Conservation (phyloP, 2,329 filamentous ascomycete species). For the Verticillium zaregamsianum region DNA sequence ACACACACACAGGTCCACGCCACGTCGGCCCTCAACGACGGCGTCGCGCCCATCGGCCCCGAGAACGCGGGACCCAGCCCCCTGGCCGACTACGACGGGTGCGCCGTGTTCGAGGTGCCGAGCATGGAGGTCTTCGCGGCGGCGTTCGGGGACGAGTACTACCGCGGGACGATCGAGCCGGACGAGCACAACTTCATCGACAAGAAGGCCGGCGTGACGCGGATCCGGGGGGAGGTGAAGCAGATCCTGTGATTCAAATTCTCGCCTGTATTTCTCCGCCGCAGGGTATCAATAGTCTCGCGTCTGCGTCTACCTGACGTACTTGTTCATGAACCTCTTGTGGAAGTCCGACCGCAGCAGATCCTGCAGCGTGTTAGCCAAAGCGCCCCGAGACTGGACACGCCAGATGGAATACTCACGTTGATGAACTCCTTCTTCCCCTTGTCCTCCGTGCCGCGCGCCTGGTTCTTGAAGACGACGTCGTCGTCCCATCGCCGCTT, state of each 20-base stretch:
- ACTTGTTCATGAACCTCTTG: constrained; percentile 87
- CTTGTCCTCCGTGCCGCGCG: constrained; percentile 87
- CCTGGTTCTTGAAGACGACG: constrained; percentile 99
- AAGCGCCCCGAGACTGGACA: neutral
- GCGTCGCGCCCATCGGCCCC: constrained; percentile 11
- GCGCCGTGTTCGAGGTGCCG: constrained; percentile 23
- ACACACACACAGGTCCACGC: constrained; percentile 17
- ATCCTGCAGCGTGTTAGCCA: constrained; percentile 50
- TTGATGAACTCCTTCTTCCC: constrained; percentile 96
- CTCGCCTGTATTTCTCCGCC: neutral
- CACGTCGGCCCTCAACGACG: constrained; percentile 18
- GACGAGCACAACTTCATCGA: constrained; percentile 25
- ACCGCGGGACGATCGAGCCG: constrained; percentile 21
- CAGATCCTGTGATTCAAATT: constrained; percentile 9
- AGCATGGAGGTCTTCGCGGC: constrained; percentile 19
- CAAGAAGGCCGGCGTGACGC: constrained; percentile 19
- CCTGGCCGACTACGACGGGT: constrained; percentile 22
- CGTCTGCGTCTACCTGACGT: constrained; percentile 43
- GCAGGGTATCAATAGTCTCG: neutral
- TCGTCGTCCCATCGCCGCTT: constrained; percentile 97
- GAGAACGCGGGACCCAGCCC: constrained; percentile 8
- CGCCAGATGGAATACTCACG: constrained; percentile 44
- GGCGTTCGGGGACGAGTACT: constrained; percentile 26
- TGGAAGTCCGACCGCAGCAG: constrained; percentile 94
- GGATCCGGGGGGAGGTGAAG: constrained; percentile 15